These are phyloP conservation scores for Colletotrichum sp. DNA, from an alignment of 2,329 filamentous ascomycete species.

Conservation along the genomic window DNA sequence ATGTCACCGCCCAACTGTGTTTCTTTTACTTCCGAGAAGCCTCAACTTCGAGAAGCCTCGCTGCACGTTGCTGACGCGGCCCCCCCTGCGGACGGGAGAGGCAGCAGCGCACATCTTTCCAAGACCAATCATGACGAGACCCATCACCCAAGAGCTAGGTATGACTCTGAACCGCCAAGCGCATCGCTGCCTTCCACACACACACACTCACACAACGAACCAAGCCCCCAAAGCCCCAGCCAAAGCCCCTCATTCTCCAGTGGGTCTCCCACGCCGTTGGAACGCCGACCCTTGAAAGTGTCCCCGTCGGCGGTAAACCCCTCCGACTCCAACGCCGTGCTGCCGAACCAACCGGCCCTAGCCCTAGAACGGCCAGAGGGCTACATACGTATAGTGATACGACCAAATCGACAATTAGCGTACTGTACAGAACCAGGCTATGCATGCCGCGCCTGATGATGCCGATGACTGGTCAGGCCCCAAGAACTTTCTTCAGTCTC, in stretches of 20 bases:
- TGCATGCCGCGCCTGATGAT: slow-evolving; percentile 4
- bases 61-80: slow-evolving; percentile 17
- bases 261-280: slow-evolving; percentile 11
- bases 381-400: background rate
- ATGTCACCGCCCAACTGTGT: background rate
- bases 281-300: slow-evolving; percentile 5
- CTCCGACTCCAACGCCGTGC: slow-evolving; percentile 1
- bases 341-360: slow-evolving; percentile 2
- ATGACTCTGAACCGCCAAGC: background rate
- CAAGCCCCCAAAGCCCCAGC: background rate
- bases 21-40: background rate
- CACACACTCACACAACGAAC: background rate
- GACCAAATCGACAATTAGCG: background rate
- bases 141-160: background rate
- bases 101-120: slow-evolving; percentile 5
- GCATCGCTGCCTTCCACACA: background rate
- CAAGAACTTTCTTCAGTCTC: background rate
- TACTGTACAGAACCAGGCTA: slow-evolving; percentile 3
- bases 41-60: background rate
- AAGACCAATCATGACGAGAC: background rate
- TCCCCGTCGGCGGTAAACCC: background rate
- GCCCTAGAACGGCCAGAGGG: background rate
- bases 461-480: background rate
- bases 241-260: background rate
- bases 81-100: background rate